Conservation (phyloP, 2,329 filamentous ascomycete genomes). For the Colletotrichum simmondsii region DNA sequence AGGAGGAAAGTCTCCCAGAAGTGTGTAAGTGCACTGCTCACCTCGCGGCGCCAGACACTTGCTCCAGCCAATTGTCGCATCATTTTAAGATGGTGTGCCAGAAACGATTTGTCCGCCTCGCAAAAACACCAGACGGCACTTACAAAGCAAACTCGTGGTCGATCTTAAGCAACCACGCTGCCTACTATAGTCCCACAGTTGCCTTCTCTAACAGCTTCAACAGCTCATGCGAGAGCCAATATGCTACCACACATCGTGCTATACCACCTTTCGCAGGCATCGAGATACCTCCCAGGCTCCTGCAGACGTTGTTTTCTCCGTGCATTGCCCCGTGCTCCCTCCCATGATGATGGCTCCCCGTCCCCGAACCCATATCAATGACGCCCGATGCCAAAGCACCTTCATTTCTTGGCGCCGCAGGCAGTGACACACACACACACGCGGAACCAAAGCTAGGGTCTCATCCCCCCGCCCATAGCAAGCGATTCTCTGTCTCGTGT, state of each 20-base stretch:
- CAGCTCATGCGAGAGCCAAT: background rate
- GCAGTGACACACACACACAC: slow-evolving; percentile 13
- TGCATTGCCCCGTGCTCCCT: background rate
- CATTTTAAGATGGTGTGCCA: slow-evolving; percentile 25
- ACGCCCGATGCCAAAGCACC: slow-evolving; percentile 22
- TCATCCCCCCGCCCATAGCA: background rate
- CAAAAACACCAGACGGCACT: slow-evolving; percentile 9
- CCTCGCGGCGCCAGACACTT: slow-evolving; percentile 9
- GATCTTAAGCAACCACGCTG: background rate
- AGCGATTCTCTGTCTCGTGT: background rate
- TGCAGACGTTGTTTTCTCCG: background rate
- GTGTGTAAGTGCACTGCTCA: slow-evolving; percentile 15
- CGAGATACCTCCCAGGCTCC: slow-evolving; percentile 5
- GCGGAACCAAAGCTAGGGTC: background rate
- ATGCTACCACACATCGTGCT: background rate
- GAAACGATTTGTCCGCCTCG: slow-evolving; percentile 14
- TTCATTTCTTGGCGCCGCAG: slow-evolving; percentile 13
- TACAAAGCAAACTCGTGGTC: background rate
- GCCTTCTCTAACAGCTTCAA: background rate
- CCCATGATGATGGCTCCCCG: background rate
- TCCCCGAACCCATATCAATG: slow-evolving; percentile 5
- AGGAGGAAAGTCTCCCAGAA: too few species aligned
- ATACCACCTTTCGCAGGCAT: background rate
- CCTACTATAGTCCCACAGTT: background rate
- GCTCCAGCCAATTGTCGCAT: slow-evolving; percentile 27